Conservation (phyloP, 139 green algal genomes). For the Eudorina sp. region DNA sequence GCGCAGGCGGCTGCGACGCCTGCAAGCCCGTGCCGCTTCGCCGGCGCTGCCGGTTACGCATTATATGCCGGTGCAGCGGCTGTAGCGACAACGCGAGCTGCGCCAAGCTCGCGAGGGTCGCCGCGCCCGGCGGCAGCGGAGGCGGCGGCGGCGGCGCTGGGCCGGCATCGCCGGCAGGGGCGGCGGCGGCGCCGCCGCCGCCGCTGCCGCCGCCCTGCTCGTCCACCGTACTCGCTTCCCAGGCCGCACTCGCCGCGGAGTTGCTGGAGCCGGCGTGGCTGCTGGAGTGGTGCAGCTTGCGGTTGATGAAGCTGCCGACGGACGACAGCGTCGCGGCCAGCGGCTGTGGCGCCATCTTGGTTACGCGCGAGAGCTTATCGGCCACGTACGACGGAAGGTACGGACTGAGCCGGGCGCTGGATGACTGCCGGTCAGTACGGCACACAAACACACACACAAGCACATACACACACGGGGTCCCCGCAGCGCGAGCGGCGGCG, state of each 20-base stretch:
- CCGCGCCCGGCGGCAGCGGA: no score
- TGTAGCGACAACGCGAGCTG: background rate
- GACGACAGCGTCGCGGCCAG: background rate
- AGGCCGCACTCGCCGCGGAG: no score
- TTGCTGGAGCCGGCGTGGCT: background rate
- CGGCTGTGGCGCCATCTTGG: background rate
- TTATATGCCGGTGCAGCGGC: background rate
- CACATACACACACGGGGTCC: background rate
- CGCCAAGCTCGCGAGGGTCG: background rate
- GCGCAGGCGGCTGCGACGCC: no score
- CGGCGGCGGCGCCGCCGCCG: no score
- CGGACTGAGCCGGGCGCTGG: background rate
- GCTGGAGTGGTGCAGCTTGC: background rate
- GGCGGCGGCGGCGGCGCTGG: no score
- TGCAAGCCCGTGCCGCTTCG: no score
- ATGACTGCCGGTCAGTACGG: background rate
- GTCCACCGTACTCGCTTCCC: background rate
- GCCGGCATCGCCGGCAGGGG: no score
- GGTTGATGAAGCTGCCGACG: background rate
- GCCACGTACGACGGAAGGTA: conserved; percentile 2
- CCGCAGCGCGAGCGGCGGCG: background rate
- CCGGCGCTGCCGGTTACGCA: background rate
- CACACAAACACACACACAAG: background rate
- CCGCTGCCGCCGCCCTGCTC: background rate
- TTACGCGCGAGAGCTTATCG: background rate